A percentile compares a stretch with the other conserved stretches of the same genome.
Evolutionary conservation across 2,329 filamentous ascomycete genomes (phyloP).

Genomic region (Fusarium sambucinum): DNA sequence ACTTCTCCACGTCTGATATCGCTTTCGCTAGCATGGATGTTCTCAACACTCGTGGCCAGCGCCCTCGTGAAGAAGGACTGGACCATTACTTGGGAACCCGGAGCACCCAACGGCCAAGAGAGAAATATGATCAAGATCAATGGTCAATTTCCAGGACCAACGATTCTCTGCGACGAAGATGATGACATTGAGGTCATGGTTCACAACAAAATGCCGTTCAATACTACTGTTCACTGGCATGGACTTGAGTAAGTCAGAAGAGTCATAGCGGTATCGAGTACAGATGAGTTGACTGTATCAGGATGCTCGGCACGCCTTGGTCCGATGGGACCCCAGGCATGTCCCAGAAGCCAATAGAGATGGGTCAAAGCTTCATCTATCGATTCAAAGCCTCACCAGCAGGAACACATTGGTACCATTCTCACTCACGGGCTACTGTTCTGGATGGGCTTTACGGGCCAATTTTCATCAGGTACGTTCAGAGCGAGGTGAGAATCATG

Average conservation of each 20-base stretch:
- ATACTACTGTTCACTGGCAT: constrained; percentile 12
- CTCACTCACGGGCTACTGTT: constrained; percentile 10
- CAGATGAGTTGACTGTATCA: not conserved
- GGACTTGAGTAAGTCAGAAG: constrained; percentile 1
- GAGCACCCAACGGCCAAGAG: constrained; percentile 17
- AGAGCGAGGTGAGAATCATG: too few relatives aligned
- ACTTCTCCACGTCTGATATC: not conserved
- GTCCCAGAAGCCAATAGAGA: constrained; percentile 14
- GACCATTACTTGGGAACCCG: constrained; percentile 10
- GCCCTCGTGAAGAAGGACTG: constrained; percentile 2
- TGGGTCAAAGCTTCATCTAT: constrained; percentile 12
- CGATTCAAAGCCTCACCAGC: constrained; percentile 12
- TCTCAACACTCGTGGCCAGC: not conserved
- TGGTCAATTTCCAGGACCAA: constrained; percentile 8
- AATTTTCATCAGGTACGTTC: constrained; percentile 5
- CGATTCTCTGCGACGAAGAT: constrained; percentile 10
- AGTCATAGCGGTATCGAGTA: rapidly evolving
- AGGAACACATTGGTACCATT: constrained; percentile 13
- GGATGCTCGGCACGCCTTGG: constrained; percentile 14
- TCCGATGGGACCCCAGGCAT: constrained; percentile 12
- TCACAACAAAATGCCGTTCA: constrained; percentile 11
- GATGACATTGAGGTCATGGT: constrained; percentile 7
- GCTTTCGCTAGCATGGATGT: not conserved
- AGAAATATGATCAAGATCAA: constrained; percentile 19
- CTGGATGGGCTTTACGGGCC: constrained; percentile 13